These are phyloP conservation scores for Lyophyllum semitale DNA, from an alignment of 768 basidiomycete genomes.

Conservation along the genomic window DNA sequence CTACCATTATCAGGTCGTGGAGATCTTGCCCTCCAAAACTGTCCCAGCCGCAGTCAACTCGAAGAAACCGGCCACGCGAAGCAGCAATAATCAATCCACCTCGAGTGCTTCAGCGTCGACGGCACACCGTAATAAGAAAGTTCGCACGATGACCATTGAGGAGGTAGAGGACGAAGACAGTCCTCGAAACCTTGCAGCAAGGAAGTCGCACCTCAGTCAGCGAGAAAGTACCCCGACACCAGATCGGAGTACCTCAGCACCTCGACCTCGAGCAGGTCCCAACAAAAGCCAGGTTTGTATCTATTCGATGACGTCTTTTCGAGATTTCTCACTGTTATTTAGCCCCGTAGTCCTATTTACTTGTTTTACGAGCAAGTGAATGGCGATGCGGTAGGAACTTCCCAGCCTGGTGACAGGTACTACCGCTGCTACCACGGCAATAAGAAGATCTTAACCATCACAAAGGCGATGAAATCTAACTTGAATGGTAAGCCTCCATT, in stretches of 20 bases:
- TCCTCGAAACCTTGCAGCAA: no score
- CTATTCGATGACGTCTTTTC: neutral
- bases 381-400: neutral
- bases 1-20: neutral
- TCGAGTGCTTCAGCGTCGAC: no score
- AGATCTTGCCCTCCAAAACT: neutral
- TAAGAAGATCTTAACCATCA: slow-evolving; percentile 1
- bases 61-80: neutral
- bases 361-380: neutral
- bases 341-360: neutral
- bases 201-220: no score
- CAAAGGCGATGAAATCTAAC: slow-evolving; percentile 3
- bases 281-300: neutral
- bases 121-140: no score
- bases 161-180: no score
- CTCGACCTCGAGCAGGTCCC: no score
- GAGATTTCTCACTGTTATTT: neutral
- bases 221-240: no score
- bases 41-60: no score
- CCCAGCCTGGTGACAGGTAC: neutral
- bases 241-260: no score
- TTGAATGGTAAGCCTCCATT: neutral
- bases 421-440: slow-evolving; percentile 2
- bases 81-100: neutral
- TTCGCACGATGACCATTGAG: no score